Percentiles rank a stretch among this genome's conserved stretches.
These are phyloP conservation scores for Chionographis japonica DNA, from an alignment of 106 monocot species.

Conservation along the genomic window DNA sequence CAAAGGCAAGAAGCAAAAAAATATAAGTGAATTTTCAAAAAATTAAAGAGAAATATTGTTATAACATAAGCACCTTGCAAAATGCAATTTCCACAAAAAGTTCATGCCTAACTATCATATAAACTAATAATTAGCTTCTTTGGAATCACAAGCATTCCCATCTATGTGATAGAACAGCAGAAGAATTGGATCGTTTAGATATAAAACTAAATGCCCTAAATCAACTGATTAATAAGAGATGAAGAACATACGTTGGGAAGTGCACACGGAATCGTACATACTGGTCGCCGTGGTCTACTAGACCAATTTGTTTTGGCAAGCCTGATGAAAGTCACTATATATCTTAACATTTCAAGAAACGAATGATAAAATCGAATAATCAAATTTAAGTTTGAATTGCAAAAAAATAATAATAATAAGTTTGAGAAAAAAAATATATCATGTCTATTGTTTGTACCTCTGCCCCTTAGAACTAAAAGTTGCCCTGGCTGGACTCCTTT, in stretches of 20 bases:
- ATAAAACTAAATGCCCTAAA: not conserved
- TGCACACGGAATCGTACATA: constrained; percentile 71
- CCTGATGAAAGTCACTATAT: constrained; percentile 30
- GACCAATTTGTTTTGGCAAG: constrained; percentile 60
- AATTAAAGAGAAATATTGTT: too few relatives aligned
- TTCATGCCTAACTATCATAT: too few relatives aligned
- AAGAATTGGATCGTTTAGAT: not conserved
- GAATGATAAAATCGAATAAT: not conserved
- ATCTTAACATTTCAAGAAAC: not conserved
- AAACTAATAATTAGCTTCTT: too few relatives aligned
- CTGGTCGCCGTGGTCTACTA: constrained; percentile 68
- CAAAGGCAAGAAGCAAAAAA: too few relatives aligned
- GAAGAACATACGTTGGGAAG: constrained; percentile 67
- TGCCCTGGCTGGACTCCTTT: constrained; percentile 74
- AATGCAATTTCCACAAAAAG: too few relatives aligned
- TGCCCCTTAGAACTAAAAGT: constrained; percentile 57
- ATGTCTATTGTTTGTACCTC: constrained; percentile 35
- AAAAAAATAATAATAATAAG: too few relatives aligned
- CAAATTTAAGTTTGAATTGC: not conserved
- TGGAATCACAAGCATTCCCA: too few relatives aligned
- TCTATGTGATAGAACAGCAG: too few relatives aligned
- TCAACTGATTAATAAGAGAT: not conserved
- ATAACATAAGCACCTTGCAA: too few relatives aligned
- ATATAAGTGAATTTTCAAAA: too few relatives aligned
- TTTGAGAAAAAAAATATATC: not conserved